A percentile compares a stretch with the other conserved stretches of the same genome.
Conservation (phyloP, 805 yeast species). For the Kazachstania taianensis region DNA sequence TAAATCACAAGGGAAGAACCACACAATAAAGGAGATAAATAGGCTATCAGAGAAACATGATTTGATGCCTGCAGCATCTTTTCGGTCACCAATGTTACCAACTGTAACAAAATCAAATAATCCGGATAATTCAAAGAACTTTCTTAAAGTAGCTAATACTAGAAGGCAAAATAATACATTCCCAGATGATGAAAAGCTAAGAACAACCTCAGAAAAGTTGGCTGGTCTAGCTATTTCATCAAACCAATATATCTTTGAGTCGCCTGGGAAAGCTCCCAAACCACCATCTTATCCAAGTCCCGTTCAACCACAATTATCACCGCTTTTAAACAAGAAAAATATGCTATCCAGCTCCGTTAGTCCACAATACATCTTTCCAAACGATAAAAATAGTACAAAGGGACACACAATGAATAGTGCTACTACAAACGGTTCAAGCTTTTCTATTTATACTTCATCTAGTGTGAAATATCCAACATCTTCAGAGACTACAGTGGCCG, state of each 20-base stretch:
- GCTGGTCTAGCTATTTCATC: slow-evolving; percentile 10
- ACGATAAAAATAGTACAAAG: background rate
- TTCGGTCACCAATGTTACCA: background rate
- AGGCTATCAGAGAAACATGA: background rate
- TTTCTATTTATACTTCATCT: background rate
- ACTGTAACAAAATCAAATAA: background rate
- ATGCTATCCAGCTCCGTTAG: background rate
- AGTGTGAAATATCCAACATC: slow-evolving; percentile 3
- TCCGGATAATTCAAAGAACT: background rate
- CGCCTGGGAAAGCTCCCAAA: slow-evolving; percentile 65
- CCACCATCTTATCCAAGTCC: slow-evolving; percentile 46
- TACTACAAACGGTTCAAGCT: background rate
- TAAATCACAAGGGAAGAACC: background rate
- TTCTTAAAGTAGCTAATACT: background rate
- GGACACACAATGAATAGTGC: too few species aligned
- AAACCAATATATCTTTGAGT: slow-evolving; percentile 32
- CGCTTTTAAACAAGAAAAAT: background rate
- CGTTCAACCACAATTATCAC: slow-evolving; percentile 19
- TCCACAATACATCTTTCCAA: background rate
- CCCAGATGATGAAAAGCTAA: background rate
- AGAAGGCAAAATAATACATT: background rate
- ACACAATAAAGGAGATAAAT: background rate
- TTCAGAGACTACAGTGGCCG: background rate
- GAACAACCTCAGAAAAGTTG: slow-evolving; percentile 4
- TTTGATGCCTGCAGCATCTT: slow-evolving; percentile 5